Evolutionary conservation across 306 rosid species (phyloP).

Genomic region (Neltuma alba): DNA sequence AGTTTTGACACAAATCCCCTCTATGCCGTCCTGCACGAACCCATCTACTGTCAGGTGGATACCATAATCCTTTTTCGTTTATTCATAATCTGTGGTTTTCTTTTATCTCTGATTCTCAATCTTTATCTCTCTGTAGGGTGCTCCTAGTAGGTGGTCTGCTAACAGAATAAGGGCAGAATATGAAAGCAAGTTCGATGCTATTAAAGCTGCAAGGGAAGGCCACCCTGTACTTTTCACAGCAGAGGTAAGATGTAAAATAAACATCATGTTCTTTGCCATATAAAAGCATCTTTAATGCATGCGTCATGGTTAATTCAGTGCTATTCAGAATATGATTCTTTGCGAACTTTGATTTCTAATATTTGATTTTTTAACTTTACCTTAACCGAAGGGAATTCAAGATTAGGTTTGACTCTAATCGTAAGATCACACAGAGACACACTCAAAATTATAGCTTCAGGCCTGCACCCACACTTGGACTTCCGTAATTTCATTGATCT

Average conservation of each 20-base stretch:
- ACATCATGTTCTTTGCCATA: conserved; percentile 6
- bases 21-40: conserved; percentile 76
- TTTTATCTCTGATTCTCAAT: conserved; percentile 13
- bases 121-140: conserved; percentile 55
- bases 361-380: conserved; percentile 22
- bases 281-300: conserved; percentile 4
- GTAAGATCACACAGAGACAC: background rate
- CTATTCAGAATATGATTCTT: conserved; percentile 7
- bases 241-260: conserved; percentile 61
- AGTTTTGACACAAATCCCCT: conserved; percentile 76
- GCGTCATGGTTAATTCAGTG: background rate
- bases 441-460: background rate
- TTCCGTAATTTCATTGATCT: background rate
- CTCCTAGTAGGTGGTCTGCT: conserved; percentile 83
- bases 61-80: conserved; percentile 22
- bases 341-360: background rate
- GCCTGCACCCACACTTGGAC: conserved; percentile 1
- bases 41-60: conserved; percentile 88
- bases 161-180: conserved; percentile 60
- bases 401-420: background rate
- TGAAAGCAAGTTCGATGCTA: conserved; percentile 68
- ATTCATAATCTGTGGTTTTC: conserved; percentile 4
- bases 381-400: background rate
- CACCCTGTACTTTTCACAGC: conserved; percentile 71
- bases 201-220: conserved; percentile 65